phyloP scores from a whole-genome alignment of 306 rosid species.

The Gynostemma pentaphyllum region DNA sequence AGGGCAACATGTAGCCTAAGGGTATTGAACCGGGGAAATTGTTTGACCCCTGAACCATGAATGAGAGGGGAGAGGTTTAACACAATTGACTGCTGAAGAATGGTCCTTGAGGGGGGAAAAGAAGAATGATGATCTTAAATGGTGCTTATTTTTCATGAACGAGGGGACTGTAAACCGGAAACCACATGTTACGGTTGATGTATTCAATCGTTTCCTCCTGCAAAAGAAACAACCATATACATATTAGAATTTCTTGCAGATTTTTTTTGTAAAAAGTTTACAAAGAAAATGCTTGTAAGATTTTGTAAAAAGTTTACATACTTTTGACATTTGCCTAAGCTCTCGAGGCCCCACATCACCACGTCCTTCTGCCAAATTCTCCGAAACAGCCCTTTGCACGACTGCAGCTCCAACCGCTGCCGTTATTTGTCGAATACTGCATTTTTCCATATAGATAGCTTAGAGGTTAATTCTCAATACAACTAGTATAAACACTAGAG shows the following conservation, averaged over 20 bases:
- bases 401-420: slow-evolving; percentile 95
- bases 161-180: slow-evolving; percentile 70
- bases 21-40: neutral
- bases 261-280: too few relatives aligned
- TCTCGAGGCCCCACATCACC: slow-evolving; percentile 53
- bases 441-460: neutral
- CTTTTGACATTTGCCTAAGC: slow-evolving; percentile 61
- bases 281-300: too few relatives aligned
- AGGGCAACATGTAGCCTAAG: neutral
- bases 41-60: neutral
- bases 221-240: slow-evolving; percentile 26
- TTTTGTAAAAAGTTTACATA: slow-evolving; percentile 35
- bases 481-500: neutral
- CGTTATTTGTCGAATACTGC: slow-evolving; percentile 73
- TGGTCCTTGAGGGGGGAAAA: neutral
- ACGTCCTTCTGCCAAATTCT: slow-evolving; percentile 71
- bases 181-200: slow-evolving; percentile 61
- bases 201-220: slow-evolving; percentile 64
- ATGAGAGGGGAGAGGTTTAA: neutral
- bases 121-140: neutral
- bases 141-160: slow-evolving; percentile 54
- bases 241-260: too few relatives aligned
- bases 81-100: neutral
- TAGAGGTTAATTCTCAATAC: neutral
- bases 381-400: slow-evolving; percentile 60